Percentiles rank a stretch among this genome's conserved stretches.
These are phyloP conservation scores for Clavulina sp. DNA, from an alignment of 768 basidiomycete genomes.

Conservation along the genomic window DNA sequence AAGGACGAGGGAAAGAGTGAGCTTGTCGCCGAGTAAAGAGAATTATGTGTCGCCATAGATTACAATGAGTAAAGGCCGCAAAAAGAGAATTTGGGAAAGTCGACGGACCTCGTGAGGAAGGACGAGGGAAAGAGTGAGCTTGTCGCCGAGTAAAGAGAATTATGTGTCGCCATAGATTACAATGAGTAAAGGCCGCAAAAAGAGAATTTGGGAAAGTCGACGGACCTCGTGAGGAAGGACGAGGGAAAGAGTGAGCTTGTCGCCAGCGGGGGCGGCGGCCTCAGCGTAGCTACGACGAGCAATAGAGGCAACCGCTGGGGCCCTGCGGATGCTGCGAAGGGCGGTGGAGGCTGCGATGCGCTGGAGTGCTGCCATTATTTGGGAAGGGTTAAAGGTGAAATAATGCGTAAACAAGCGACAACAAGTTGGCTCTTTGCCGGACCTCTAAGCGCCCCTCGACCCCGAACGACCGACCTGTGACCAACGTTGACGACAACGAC, in stretches of 20 bases:
- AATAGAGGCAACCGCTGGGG: constrained; percentile 17
- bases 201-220: constrained; percentile 8
- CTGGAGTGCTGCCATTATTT: constrained; percentile 28
- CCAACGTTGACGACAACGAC: too few relatives aligned
- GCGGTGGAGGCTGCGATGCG: constrained; percentile 9
- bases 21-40: constrained; percentile 67
- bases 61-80: too few relatives aligned
- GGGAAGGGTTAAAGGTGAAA: neutral
- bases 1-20: constrained; percentile 82
- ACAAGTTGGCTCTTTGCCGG: too few relatives aligned
- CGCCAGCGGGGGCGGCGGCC: constrained; percentile 28
- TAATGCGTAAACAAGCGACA: neutral
- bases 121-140: constrained; percentile 81
- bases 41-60: too few relatives aligned
- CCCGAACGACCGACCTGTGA: too few relatives aligned
- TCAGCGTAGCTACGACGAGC: constrained; percentile 84
- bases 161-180: neutral
- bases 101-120: constrained; percentile 81
- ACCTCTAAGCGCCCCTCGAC: too few relatives aligned
- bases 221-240: constrained; percentile 89
- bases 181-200: neutral
- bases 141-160: constrained; percentile 27
- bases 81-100: neutral
- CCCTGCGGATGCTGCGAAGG: constrained; percentile 6
- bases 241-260: constrained; percentile 84